Evolutionary conservation across 106 monocot species (phyloP), one percentile per base, ranked within the genome.

Genomic region (Platanthera guangdongensis): DNA sequence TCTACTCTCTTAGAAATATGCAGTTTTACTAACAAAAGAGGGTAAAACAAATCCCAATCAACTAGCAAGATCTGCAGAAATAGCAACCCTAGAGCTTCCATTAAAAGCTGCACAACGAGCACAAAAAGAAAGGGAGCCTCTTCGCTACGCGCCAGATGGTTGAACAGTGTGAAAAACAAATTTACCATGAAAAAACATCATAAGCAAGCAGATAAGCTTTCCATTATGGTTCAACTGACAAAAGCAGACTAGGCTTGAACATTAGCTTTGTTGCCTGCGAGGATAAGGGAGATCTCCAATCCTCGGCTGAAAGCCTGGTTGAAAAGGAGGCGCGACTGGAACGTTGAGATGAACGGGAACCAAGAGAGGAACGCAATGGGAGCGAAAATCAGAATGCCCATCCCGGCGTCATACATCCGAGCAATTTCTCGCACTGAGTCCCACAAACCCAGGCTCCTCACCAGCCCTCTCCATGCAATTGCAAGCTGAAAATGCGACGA

Each of bases 261-360:
- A 72, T 99, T 99, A 47, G 99, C 99, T 81, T 99, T 99, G 85
- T 99, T 99, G 10, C 99, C 99, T 10, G 94, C 87, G 51, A 99
- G 84, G 74, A 99, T 99, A 68, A 92, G 85, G 39, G 99, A 99
- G 68, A 99, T 94, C 88, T 99, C 99, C 80, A 99, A 76, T 5
- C 99, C 99, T 47, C 99, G 75, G 78, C 99, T 92, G 78, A 99
- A 99, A 5, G 99, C 99, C 77, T 99, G 99, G 79, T 99, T 99
- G 60, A 94, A 99, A 8, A 99, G 92, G 50, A 99, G 83, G 7
- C 99, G 89, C 0, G 99, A 94, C 65, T 99, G 99, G 82, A 99
- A 99, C 0, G 94, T 99, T 1, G 99, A 94, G 14, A 99, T 75
- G 48, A 99, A 99, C 1, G 99, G 99, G 86, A 99, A 99, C 99